Evolutionary conservation across 352 stramenopile species (phyloP).

Genomic region (Phytophthora megakarya): DNA sequence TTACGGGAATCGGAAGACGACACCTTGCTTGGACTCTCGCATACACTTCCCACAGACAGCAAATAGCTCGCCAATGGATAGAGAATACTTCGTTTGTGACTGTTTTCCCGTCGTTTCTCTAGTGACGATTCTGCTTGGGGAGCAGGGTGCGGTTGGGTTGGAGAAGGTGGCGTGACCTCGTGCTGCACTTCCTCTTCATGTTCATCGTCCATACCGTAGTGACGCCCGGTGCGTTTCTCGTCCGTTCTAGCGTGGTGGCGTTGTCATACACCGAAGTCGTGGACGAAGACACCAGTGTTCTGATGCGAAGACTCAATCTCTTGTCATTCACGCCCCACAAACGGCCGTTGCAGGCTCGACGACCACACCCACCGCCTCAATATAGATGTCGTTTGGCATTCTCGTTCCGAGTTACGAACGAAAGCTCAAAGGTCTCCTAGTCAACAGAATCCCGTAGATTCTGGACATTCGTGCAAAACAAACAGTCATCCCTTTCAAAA

Average conservation of each 20-base stretch:
- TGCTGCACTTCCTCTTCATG: conserved; percentile 7
- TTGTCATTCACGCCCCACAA: conserved; percentile 5
- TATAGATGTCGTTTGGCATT: conserved; percentile 3
- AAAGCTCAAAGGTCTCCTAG: neutral
- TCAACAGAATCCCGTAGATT: too few species aligned
- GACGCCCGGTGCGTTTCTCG: conserved; percentile 2
- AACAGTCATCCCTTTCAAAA: neutral
- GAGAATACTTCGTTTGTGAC: conserved; percentile 25
- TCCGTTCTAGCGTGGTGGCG: neutral
- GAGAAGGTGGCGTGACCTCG: conserved; percentile 7
- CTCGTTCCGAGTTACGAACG: neutral
- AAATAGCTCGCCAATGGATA: neutral
- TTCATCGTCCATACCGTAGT: conserved; percentile 18
- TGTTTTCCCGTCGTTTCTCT: conserved; percentile 15
- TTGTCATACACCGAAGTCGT: conserved; percentile 18
- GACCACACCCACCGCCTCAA: neutral
- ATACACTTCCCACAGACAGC: conserved; percentile 44
- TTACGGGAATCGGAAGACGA: conserved; percentile 11
- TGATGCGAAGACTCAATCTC: neutral
- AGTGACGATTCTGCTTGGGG: neutral
- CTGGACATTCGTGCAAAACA: neutral
- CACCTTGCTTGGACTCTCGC: conserved; percentile 27
- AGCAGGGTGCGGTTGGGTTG: conserved; percentile 4
- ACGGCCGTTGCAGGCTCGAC: neutral
- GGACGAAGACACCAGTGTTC: conserved; percentile 5